Evolutionary conservation across 768 basidiomycete genomes (phyloP).

Genomic region (Megacollybia marginata): DNA sequence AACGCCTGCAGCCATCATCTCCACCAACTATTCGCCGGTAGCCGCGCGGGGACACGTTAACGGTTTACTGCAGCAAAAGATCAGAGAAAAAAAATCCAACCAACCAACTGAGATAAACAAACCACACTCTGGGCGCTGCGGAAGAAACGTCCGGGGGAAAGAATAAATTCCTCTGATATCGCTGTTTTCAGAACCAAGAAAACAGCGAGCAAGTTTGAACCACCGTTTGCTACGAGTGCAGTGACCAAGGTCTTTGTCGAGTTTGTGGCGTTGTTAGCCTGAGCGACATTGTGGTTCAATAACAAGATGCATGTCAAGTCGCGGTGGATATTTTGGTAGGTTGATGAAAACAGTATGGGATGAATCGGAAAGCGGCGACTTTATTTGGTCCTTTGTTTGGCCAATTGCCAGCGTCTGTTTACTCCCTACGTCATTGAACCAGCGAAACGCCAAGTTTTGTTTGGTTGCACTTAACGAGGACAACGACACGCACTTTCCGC

Average conservation of each 20-base stretch:
- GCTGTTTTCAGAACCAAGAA: conserved; percentile 52
- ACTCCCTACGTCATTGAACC: too few relatives aligned
- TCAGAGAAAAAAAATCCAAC: neutral
- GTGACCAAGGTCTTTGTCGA: conserved; percentile 56
- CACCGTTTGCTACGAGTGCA: conserved; percentile 49
- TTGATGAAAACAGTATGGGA: too few relatives aligned
- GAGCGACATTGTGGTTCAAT: neutral
- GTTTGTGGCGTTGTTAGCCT: conserved; percentile 16
- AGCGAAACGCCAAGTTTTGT: too few relatives aligned
- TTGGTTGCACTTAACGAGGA: too few relatives aligned
- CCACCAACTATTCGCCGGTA: conserved; percentile 36
- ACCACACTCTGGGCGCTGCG: conserved; percentile 51
- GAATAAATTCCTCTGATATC: conserved; percentile 50
- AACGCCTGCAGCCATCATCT: conserved; percentile 48
- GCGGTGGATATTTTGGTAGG: too few relatives aligned
- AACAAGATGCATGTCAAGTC: neutral
- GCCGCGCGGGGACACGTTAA: too few relatives aligned
- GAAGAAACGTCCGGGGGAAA: conserved; percentile 53
- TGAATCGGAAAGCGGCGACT: too few relatives aligned
- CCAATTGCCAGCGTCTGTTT: too few relatives aligned
- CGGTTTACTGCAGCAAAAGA: conserved; percentile 28
- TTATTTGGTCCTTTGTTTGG: too few relatives aligned
- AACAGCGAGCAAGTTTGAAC: conserved; percentile 39
- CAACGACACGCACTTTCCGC: too few relatives aligned
- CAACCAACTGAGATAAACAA: conserved; percentile 16